A percentile compares a stretch with the other conserved stretches of the same genome.
Conservation (phyloP, 129 eudicot species). For the Arctium lappa region DNA sequence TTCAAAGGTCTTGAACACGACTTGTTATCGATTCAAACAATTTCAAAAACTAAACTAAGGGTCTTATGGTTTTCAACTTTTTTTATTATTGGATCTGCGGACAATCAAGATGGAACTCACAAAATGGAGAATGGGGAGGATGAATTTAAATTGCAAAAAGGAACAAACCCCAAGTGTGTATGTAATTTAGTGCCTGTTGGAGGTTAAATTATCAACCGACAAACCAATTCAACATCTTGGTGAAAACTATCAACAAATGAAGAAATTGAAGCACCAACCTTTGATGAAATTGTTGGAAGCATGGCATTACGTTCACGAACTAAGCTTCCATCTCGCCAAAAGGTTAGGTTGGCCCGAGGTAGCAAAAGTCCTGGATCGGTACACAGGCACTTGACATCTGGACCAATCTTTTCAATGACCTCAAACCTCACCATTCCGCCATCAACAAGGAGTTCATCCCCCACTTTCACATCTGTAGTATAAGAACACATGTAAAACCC, state of each 20-base stretch:
- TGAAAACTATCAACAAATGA: neutral
- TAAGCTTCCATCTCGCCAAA: slow-evolving; percentile 89
- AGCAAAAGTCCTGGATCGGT: slow-evolving; percentile 93
- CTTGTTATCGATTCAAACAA: neutral
- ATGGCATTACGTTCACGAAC: slow-evolving; percentile 86
- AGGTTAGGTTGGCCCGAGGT: slow-evolving; percentile 90
- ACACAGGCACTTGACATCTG: slow-evolving; percentile 90
- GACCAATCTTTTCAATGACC: slow-evolving; percentile 93
- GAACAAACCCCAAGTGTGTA: neutral
- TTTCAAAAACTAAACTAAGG: neutral
- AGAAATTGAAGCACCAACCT: slow-evolving; percentile 45
- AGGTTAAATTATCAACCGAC: neutral
- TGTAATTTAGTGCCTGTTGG: neutral
- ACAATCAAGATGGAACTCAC: neutral
- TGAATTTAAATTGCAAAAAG: neutral
- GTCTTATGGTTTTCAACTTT: neutral
- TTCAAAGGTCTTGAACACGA: neutral
- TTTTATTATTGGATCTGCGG: neutral
- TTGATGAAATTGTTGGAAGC: slow-evolving; percentile 93
- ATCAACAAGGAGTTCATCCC: slow-evolving; percentile 94
- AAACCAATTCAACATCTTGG: neutral
- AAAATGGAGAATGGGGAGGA: neutral
- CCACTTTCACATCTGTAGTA: slow-evolving; percentile 74
- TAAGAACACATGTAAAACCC: neutral
- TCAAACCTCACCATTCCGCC: slow-evolving; percentile 99